Evolutionary conservation across 129 eudicot genomes (phyloP).

Genomic region (Flaveria robusta): DNA sequence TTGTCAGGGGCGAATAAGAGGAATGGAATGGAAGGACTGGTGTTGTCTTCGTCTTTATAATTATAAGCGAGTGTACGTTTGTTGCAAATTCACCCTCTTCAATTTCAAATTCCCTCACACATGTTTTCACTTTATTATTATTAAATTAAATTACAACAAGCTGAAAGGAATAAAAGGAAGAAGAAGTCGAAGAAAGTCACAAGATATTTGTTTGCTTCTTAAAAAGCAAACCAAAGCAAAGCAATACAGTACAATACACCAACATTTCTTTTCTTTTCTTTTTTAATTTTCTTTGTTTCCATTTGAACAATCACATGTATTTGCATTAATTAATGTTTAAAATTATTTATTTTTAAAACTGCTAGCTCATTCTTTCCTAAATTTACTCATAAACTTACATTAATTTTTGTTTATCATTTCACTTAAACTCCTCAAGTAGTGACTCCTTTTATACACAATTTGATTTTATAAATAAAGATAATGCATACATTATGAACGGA

Average conservation of each 20-base stretch:
- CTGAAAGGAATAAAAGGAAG: constrained; percentile 12
- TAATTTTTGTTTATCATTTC: too few relatives aligned
- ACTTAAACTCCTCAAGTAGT: too few relatives aligned
- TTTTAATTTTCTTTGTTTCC: constrained; percentile 12
- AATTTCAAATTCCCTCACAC: too few relatives aligned
- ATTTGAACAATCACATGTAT: constrained; percentile 35
- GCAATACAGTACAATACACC: too few relatives aligned
- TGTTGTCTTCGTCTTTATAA: constrained; percentile 52
- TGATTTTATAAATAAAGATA: too few relatives aligned
- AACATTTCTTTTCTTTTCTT: not conserved
- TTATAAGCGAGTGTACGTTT: constrained; percentile 35
- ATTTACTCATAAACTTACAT: too few relatives aligned
- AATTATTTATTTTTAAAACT: too few relatives aligned
- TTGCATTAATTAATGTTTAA: not conserved
- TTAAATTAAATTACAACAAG: not conserved
- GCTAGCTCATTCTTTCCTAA: too few relatives aligned
- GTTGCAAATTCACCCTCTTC: too few relatives aligned
- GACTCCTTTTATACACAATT: too few relatives aligned
- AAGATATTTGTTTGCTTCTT: constrained; percentile 37
- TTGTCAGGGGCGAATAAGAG: too few relatives aligned
- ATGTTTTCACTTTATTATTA: not conserved
- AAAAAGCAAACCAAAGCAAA: constrained; percentile 12
- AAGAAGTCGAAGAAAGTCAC: constrained; percentile 30
- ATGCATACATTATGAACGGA: too few relatives aligned
- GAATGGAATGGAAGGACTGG: constrained; percentile 38